phyloP scores from a whole-genome alignment of 495 filamentous ascomycete genomes.

The Tuber microsphaerosporum region DNA sequence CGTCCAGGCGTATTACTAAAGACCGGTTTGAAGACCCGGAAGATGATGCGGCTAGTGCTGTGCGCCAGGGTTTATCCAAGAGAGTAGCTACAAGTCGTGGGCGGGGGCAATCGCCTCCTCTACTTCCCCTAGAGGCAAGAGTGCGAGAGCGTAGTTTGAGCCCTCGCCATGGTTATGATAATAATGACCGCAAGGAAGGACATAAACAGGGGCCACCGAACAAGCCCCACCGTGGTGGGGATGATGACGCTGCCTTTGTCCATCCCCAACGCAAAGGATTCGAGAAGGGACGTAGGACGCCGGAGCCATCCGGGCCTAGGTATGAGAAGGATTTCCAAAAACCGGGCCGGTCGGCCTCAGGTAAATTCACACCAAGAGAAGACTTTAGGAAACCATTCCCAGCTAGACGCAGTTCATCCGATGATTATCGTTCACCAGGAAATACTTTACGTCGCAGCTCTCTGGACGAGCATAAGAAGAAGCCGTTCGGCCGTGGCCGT shows the following conservation, averaged over 20 bases:
- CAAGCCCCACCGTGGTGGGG: slow-evolving; percentile 31
- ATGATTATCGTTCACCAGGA: slow-evolving; percentile 32
- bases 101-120: slow-evolving; percentile 32
- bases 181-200: slow-evolving; percentile 29
- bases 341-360: slow-evolving; percentile 21
- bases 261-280: slow-evolving; percentile 31
- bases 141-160: slow-evolving; percentile 31
- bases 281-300: slow-evolving; percentile 35
- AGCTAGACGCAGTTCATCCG: slow-evolving; percentile 30
- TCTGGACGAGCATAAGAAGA: slow-evolving; percentile 36
- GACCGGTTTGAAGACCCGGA: slow-evolving; percentile 36
- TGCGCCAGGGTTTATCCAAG: slow-evolving; percentile 36
- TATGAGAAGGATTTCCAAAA: slow-evolving; percentile 34
- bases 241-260: background rate
- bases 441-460: slow-evolving; percentile 30
- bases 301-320: slow-evolving; percentile 29
- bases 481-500: slow-evolving; percentile 35
- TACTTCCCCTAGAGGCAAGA: slow-evolving; percentile 27
- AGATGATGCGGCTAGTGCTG: slow-evolving; percentile 33
- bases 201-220: slow-evolving; percentile 31
- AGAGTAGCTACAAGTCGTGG: slow-evolving; percentile 36
- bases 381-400: slow-evolving; percentile 38
- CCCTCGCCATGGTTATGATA: slow-evolving; percentile 29
- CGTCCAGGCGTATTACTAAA: slow-evolving; percentile 31
- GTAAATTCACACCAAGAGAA: slow-evolving; percentile 33